Base-by-base conservation (phyloP, 2,329 filamentous ascomycete genomes). In the Alternaria longipes region DNA sequence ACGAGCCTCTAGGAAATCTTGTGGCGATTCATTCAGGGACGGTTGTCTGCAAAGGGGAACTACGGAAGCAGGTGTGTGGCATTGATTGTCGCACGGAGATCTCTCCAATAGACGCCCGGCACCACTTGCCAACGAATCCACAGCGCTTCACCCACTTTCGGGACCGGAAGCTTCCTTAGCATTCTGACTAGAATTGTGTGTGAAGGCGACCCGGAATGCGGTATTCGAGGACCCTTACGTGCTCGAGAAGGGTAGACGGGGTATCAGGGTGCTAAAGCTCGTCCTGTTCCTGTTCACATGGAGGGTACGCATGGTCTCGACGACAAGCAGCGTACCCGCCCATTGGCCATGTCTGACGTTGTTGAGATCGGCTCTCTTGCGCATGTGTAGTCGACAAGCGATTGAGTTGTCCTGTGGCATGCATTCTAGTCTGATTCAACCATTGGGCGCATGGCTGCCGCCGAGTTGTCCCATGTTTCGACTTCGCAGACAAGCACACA, bases 51-150 rank as follows among this genome's bases (percentile, higher is more conserved):
- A 40, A 63, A 60, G 54, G 46, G 60, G 50, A 59, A 50, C 50
- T 54, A 47, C 58, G 52, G 47, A 62, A 54, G 62, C 59, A 49
- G 57, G 61, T 68, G 70, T 74, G 72, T 74, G 67, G 70, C 56
- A 68, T 71, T 70, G 66, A 66, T 66, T 63, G 72, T 72, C 65
- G 67, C 73, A 74, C 73, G 69, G 70, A 70, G 65, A 67, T 71
- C 64, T 70, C 68, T 70, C 64, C 67, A 68, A 69, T 75, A 75
- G 72, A 75, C 73, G 74, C 74, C 72, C 73, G 68, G 65, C 62
- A 66, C 64, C 66, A 65, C 52, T 64, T 70, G 69, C 69, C 74
- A 74, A 72, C 67, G 68, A 70, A 72, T 64, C 64, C 66, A 59
- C 70, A 74, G 71, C 74, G 73, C 72, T 74, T 73, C 72, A 59